phyloP scores from a whole-genome alignment of 2,329 filamentous ascomycete species.

The Aplosporella prunicola region DNA sequence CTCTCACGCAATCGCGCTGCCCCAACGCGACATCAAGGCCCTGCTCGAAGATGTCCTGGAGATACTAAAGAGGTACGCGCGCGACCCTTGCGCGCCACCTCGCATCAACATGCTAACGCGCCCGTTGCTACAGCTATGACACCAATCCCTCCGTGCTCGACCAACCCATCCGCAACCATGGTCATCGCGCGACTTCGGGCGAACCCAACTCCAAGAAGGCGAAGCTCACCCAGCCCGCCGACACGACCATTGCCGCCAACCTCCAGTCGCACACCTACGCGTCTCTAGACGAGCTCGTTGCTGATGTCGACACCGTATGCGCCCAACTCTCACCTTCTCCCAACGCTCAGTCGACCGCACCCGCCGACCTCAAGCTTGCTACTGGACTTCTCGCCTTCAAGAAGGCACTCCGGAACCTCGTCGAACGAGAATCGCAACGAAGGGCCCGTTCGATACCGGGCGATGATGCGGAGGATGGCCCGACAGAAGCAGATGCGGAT shows the following conservation, averaged over 20 bases:
- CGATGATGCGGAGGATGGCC: not conserved
- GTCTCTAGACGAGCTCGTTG: constrained; percentile 32
- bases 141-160: constrained; percentile 38
- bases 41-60: constrained; percentile 33
- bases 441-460: constrained; percentile 1
- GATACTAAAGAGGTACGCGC: constrained; percentile 30
- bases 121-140: constrained; percentile 27
- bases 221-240: constrained; percentile 27
- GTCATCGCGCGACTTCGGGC: constrained; percentile 23
- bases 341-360: constrained; percentile 20
- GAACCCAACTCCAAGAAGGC: constrained; percentile 38
- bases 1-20: constrained; percentile 19
- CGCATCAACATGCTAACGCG: constrained; percentile 12
- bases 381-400: constrained; percentile 25
- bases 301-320: constrained; percentile 33
- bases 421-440: constrained; percentile 22
- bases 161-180: constrained; percentile 23
- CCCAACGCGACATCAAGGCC: constrained; percentile 24
- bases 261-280: constrained; percentile 31
- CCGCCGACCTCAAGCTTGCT: constrained; percentile 22
- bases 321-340: constrained; percentile 29
- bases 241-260: constrained; percentile 29
- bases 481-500: not conserved
- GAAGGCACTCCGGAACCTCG: constrained; percentile 21
- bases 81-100: not conserved